Evolutionary conservation across 768 basidiomycete species (phyloP).

Genomic region (Xerocomus potaroensis): DNA sequence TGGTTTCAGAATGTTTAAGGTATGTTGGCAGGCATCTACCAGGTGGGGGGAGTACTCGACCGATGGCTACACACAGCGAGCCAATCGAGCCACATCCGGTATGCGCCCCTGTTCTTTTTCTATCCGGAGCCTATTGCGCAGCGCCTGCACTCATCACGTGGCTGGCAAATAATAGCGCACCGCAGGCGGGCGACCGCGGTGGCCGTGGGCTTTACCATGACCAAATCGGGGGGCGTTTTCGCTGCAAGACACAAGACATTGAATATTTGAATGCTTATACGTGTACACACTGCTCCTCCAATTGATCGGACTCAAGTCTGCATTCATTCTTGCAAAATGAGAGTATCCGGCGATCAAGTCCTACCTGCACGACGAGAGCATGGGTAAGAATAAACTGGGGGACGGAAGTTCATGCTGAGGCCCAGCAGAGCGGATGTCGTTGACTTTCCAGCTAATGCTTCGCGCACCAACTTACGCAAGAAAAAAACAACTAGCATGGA

Average conservation of each 20-base stretch:
- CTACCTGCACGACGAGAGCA: conserved; percentile 60
- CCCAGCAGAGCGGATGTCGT: conserved; percentile 55
- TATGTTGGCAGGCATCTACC: neutral
- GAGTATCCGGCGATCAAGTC: conserved; percentile 59
- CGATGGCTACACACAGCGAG: conserved; percentile 6
- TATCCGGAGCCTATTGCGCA: conserved; percentile 47
- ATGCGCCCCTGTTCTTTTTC: conserved; percentile 54
- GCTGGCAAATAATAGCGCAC: conserved; percentile 59
- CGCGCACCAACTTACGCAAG: too few species aligned
- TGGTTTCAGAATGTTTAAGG: conserved; percentile 3
- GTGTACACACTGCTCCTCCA: conserved; percentile 49
- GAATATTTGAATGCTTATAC: conserved; percentile 28
- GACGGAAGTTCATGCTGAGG: conserved; percentile 65
- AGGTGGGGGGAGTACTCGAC: neutral
- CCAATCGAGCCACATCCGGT: conserved; percentile 39
- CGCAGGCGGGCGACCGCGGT: conserved; percentile 57
- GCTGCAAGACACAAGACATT: conserved; percentile 34
- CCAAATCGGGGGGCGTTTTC: conserved; percentile 56
- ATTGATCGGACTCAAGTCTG: conserved; percentile 30
- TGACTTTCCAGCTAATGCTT: too few species aligned
- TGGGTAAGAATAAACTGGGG: conserved; percentile 68
- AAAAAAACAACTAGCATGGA: too few species aligned
- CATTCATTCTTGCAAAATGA: conserved; percentile 39
- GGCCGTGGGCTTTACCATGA: conserved; percentile 52
- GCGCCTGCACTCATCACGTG: conserved; percentile 56